Percentiles rank a stretch among this genome's conserved stretches.
phyloP scores from a whole-genome alignment of 352 stramenopile genomes.

The Pythium grandisporangium region DNA sequence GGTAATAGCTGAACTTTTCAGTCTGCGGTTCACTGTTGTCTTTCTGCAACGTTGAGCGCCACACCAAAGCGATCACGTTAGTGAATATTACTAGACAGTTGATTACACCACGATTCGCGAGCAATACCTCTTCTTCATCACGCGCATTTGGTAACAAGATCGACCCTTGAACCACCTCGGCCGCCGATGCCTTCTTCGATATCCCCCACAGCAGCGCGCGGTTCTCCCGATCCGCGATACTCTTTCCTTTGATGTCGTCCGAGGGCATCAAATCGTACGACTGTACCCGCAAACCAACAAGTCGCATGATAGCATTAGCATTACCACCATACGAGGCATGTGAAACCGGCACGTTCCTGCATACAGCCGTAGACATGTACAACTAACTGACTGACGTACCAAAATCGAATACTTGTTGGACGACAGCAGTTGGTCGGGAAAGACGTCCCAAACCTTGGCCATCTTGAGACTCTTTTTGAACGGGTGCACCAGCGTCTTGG shows the following conservation, averaged over 20 bases:
- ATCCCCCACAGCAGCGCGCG: slow-evolving; percentile 67
- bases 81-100: no score
- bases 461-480: slow-evolving; percentile 78
- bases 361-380: not conserved
- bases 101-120: no score
- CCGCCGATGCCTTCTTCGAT: slow-evolving; percentile 48
- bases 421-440: slow-evolving; percentile 65
- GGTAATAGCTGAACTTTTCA: slow-evolving; percentile 79
- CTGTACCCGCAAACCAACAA: slow-evolving; percentile 15
- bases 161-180: slow-evolving; percentile 63
- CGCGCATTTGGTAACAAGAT: slow-evolving; percentile 55
- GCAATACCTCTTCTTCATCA: slow-evolving; percentile 40
- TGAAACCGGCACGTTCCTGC: no score
- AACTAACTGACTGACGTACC: slow-evolving; percentile 20
- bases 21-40: slow-evolving; percentile 27
- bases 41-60: slow-evolving; percentile 12
- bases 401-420: slow-evolving; percentile 80
- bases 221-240: slow-evolving; percentile 52
- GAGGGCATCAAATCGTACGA: slow-evolving; percentile 83
- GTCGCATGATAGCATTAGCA: no score
- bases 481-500: slow-evolving; percentile 62
- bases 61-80: no score
- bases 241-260: slow-evolving; percentile 69
- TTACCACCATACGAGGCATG: no score
- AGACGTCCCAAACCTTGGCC: slow-evolving; percentile 78